Base-by-base conservation (phyloP, 2,329 filamentous ascomycete species). In the Colletotrichum incanum region DNA sequence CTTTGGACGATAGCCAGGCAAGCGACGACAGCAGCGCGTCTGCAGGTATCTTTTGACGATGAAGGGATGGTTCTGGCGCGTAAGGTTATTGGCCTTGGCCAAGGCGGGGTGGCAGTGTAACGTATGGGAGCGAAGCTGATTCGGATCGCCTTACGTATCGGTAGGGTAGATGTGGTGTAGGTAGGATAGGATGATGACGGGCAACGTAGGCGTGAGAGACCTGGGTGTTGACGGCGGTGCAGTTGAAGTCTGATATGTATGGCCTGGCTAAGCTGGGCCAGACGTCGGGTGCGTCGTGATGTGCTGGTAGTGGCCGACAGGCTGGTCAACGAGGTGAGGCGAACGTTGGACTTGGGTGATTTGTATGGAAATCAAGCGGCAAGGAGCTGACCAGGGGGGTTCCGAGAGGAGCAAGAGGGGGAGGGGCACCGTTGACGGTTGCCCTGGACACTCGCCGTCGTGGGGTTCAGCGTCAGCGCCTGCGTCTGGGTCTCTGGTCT, bases 351-450 rank as follows among this genome's bases (percentile, higher is more conserved):
- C 61, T 34, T 34, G 23, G 4, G 49, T 31, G 65, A 49, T 65
- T 72, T 69, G 70, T 72, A 65, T 60, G 58, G 66, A 60, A 72
- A 69, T 31, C 45, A 69, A 69, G 70, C 59, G 60, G 55, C 55
- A 55, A 39, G 37, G 66, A 70, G 59, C 66, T 50, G 65, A 64
- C 49, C 39, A n/a, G n/a, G 65, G 69, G 54, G 65, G 26, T 43
- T 69, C 52, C 58, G 26, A 41, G 61, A 64, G 49, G 50, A 64
- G 61, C 43, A 43, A 52, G 61, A 64, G 61, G 61, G 49, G 61
- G 49, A 64, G 61, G 61, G 61, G 61, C 61, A 55, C 37, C 49
- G 18, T 64, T 64, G 39, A 64, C 61, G 61, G 65, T 71, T 71
- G 65, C 65, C 65, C 50, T 68, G 65, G 65, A 63, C 58, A 60